phyloP scores from a whole-genome alignment of 2,329 filamentous ascomycete species.

The Colletotrichum somersetense region DNA sequence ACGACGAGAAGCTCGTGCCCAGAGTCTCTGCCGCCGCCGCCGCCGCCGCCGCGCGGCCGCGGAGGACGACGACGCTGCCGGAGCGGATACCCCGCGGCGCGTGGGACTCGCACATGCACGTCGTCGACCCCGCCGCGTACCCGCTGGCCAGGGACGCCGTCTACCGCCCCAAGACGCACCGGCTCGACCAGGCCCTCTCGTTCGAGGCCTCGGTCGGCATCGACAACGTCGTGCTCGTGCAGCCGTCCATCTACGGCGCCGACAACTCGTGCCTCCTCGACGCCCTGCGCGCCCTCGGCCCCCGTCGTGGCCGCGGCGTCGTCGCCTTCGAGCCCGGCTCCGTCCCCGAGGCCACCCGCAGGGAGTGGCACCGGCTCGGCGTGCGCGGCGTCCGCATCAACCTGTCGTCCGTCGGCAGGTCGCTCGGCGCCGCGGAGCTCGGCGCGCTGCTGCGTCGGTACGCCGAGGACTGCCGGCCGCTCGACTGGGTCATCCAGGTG shows the following conservation, averaged over 20 bases:
- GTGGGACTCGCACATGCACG: slow-evolving; percentile 76
- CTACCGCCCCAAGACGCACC: slow-evolving; percentile 65
- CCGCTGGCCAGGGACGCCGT: slow-evolving; percentile 61
- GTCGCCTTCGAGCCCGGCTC: slow-evolving; percentile 66
- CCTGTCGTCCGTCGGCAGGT: slow-evolving; percentile 64
- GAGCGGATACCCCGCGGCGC: slow-evolving; percentile 56
- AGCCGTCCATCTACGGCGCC: slow-evolving; percentile 71
- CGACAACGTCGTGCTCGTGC: slow-evolving; percentile 68
- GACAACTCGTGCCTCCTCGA: slow-evolving; percentile 72
- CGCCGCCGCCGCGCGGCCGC: slow-evolving; percentile 4
- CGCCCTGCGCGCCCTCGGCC: slow-evolving; percentile 63
- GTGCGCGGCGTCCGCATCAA: slow-evolving; percentile 72
- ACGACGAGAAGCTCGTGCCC: slow-evolving; percentile 23
- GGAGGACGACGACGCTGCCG: slow-evolving; percentile 23
- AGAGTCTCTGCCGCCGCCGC: neutral
- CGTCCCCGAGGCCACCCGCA: slow-evolving; percentile 52
- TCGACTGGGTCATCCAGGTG: slow-evolving; percentile 70
- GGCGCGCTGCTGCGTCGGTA: slow-evolving; percentile 58
- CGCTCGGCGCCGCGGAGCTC: slow-evolving; percentile 56
- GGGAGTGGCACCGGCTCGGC: slow-evolving; percentile 67
- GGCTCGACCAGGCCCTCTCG: slow-evolving; percentile 61
- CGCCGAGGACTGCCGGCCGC: slow-evolving; percentile 61
- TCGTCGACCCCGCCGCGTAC: slow-evolving; percentile 66
- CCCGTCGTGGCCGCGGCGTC: slow-evolving; percentile 64
- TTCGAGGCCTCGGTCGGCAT: slow-evolving; percentile 67